Percentiles rank a stretch among this genome's conserved stretches.
These are phyloP conservation scores for Botrytis squamosa DNA, from an alignment of 2,329 filamentous ascomycete genomes.

Conservation along the genomic window DNA sequence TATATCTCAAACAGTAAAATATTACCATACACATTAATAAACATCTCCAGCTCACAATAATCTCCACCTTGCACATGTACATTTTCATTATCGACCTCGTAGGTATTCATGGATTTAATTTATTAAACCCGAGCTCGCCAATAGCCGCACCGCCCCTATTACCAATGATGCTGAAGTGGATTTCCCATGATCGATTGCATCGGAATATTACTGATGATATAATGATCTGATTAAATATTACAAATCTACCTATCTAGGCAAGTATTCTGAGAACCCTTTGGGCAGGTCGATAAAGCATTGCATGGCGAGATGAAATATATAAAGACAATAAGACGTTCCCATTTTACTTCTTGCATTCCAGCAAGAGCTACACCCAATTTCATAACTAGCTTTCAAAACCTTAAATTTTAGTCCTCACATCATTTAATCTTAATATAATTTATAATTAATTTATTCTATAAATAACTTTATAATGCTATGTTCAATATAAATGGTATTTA, in stretches of 20 bases:
- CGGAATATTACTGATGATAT: not conserved
- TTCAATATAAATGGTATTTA: too few species aligned
- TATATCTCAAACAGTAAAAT: not conserved
- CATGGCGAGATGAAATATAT: not conserved
- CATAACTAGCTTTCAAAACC: too few species aligned
- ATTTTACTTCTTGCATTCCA: not conserved
- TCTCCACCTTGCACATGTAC: not conserved
- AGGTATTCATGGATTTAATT: not conserved
- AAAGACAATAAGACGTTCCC: not conserved
- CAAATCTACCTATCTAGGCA: not conserved
- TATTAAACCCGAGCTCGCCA: not conserved
- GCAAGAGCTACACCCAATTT: too few species aligned
- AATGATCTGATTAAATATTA: not conserved
- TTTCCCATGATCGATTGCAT: not conserved
- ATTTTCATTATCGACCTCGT: not conserved
- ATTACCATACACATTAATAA: not conserved
- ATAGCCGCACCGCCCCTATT: not conserved
- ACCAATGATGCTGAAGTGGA: not conserved
- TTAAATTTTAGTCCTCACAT: too few species aligned
- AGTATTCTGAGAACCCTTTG: not conserved
- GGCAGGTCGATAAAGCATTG: not conserved
- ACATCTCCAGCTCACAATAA: not conserved
- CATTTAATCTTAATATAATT: too few species aligned
- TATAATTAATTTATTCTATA: too few species aligned
- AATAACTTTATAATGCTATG: too few species aligned